A percentile compares a stretch with the other conserved stretches of the same genome.
Evolutionary conservation across 306 rosid species (phyloP).

Genomic region (Vigna mungo): DNA sequence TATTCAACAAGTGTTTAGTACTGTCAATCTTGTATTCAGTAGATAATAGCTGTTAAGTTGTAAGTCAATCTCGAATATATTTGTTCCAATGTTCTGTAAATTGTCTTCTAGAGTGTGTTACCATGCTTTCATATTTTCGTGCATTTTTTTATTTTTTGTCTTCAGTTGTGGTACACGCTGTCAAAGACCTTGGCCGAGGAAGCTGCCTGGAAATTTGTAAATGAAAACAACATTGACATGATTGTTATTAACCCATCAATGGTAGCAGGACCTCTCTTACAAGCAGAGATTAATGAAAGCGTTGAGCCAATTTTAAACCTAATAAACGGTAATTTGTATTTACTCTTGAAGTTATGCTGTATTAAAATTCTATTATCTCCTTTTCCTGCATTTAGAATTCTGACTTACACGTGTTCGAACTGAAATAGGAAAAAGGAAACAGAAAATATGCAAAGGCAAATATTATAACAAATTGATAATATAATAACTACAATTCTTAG

Average conservation of each 20-base stretch:
- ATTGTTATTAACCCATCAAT: conserved; percentile 71
- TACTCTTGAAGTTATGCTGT: neutral
- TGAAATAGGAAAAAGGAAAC: neutral
- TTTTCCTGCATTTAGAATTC: neutral
- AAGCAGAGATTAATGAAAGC: conserved; percentile 74
- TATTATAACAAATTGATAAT: neutral
- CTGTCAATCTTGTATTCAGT: neutral
- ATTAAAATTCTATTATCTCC: neutral
- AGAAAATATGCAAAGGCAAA: neutral
- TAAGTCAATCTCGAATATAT: neutral
- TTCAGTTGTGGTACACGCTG: conserved; percentile 77
- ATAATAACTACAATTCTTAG: neutral
- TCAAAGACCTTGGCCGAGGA: conserved; percentile 92
- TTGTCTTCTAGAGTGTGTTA: neutral
- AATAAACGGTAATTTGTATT: conserved; percentile 60
- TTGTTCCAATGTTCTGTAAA: conserved; percentile 8
- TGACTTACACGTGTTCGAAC: neutral
- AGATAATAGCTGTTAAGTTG: neutral
- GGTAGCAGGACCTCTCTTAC: conserved; percentile 86
- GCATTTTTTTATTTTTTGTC: conserved; percentile 15
- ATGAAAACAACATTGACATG: conserved; percentile 77
- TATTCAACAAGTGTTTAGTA: conserved; percentile 20
- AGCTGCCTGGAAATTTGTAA: conserved; percentile 85
- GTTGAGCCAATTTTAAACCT: conserved; percentile 58
- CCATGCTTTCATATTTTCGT: conserved; percentile 15